These are phyloP conservation scores for Ilex paraguariensis DNA, from an alignment of 305 asterid species.

Conservation along the genomic window DNA sequence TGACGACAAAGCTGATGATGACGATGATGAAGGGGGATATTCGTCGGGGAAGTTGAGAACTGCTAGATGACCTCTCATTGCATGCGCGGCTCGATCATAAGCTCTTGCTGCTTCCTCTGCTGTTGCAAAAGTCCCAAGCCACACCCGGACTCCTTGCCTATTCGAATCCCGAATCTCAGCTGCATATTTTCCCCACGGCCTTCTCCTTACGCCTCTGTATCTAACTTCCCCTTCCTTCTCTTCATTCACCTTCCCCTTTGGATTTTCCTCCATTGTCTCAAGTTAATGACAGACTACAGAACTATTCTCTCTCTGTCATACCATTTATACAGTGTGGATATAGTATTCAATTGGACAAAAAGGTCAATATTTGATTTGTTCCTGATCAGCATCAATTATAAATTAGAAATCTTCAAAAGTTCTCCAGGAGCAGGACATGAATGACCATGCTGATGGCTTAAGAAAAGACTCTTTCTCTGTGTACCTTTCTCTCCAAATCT, in stretches of 20 bases:
- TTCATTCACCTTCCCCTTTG: constrained; percentile 8
- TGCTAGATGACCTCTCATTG: constrained; percentile 51
- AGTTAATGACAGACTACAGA: background rate
- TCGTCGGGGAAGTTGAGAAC: constrained; percentile 70
- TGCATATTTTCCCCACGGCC: constrained; percentile 78
- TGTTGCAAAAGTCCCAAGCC: constrained; percentile 70
- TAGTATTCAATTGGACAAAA: background rate
- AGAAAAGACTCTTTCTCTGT: too few relatives aligned
- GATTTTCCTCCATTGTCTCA: constrained; percentile 22
- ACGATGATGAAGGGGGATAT: constrained; percentile 20
- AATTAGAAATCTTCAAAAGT: too few relatives aligned
- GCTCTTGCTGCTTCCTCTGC: constrained; percentile 73
- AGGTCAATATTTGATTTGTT: background rate
- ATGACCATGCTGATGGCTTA: too few relatives aligned
- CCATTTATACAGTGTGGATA: background rate
- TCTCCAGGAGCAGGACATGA: too few relatives aligned
- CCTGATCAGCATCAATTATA: too few relatives aligned
- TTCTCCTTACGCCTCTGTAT: constrained; percentile 57
- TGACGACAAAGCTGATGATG: constrained; percentile 3
- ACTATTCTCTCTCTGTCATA: too few relatives aligned
- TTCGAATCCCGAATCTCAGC: constrained; percentile 65
- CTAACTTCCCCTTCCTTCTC: constrained; percentile 23
- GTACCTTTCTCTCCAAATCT: too few relatives aligned
- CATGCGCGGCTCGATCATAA: constrained; percentile 57
- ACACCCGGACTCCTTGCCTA: constrained; percentile 40